Conservation (phyloP, 2,329 filamentous ascomycete species). For the Beauveria asiatica region DNA sequence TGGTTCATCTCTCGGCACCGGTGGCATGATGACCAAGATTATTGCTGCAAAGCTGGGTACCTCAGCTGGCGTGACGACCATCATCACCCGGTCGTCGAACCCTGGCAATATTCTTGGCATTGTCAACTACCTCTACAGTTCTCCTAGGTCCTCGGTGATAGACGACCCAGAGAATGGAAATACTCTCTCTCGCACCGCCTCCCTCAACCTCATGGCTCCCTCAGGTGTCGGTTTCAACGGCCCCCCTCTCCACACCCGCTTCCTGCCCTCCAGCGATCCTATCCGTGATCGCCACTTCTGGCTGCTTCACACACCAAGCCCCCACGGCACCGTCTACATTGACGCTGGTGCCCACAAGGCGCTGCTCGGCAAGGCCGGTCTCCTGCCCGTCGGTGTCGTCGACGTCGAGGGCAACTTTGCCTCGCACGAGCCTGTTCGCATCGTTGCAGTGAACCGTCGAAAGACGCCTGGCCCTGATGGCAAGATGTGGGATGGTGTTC, state of each 20-base stretch:
- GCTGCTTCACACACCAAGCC: constrained; percentile 84
- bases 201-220: constrained; percentile 28
- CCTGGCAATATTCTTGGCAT: constrained; percentile 88
- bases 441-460: constrained; percentile 67
- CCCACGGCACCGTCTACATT: constrained; percentile 87
- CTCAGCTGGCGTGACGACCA: constrained; percentile 87
- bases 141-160: constrained; percentile 13
- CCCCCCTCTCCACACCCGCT: constrained; percentile 79
- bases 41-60: constrained; percentile 86
- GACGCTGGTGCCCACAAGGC: constrained; percentile 82
- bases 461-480: constrained; percentile 31
- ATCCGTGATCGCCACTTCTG: constrained; percentile 95
- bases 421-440: constrained; percentile 83
- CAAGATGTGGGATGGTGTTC: constrained; percentile 41
- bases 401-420: constrained; percentile 83
- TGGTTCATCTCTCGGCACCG: constrained; percentile 82
- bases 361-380: constrained; percentile 71
- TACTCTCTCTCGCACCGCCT: constrained; percentile 29
- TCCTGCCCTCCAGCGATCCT: constrained; percentile 74
- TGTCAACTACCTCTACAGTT: constrained; percentile 64
- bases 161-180: constrained; percentile 25
- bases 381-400: constrained; percentile 84
- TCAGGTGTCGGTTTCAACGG: constrained; percentile 23
- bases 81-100: constrained; percentile 90
- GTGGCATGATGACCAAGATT: constrained; percentile 97